These are phyloP conservation scores for Hypoxylon sp. DNA, from an alignment of 2,329 filamentous ascomycete genomes.

Conservation along the genomic window DNA sequence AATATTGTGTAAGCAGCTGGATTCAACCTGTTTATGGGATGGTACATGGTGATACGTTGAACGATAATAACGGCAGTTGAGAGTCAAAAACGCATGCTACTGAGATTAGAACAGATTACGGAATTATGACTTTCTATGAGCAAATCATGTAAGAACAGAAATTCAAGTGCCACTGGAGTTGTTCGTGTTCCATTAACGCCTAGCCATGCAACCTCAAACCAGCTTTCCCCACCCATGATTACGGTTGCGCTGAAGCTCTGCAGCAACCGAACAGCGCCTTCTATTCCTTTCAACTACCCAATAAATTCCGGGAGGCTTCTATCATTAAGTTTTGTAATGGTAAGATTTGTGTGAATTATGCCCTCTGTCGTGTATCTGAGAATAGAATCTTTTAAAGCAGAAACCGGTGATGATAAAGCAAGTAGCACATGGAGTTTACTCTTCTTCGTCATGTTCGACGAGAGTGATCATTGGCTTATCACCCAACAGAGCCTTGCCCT, in stretches of 20 bases:
- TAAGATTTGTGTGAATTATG: constrained; percentile 28
- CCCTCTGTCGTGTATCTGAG: constrained; percentile 37
- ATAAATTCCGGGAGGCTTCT: constrained; percentile 42
- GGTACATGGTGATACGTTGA: constrained; percentile 18
- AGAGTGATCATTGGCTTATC: constrained; percentile 85
- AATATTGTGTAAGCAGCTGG: constrained; percentile 13
- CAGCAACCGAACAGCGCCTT: constrained; percentile 39
- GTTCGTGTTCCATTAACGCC: constrained; percentile 47
- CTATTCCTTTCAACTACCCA: constrained; percentile 40
- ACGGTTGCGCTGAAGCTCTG: constrained; percentile 40
- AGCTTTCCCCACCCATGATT: constrained; percentile 40
- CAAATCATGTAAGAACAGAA: constrained; percentile 44
- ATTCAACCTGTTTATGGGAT: constrained; percentile 8
- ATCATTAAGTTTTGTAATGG: constrained; percentile 42
- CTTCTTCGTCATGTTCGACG: constrained; percentile 69
- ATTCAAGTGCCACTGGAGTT: constrained; percentile 37
- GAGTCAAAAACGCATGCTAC: constrained; percentile 15
- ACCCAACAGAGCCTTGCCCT: constrained; percentile 90
- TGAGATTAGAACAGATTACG: constrained; percentile 41
- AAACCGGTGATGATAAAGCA: constrained; percentile 24
- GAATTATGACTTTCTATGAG: constrained; percentile 47
- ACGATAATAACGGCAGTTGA: constrained; percentile 20
- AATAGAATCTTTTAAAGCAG: constrained; percentile 30
- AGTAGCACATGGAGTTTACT: constrained; percentile 40
- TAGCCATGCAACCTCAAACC: constrained; percentile 46